A percentile compares a stretch with the other conserved stretches of the same genome.
These are phyloP conservation scores for Alternaria ethzedia DNA, from an alignment of 2,329 filamentous ascomycete species.

Conservation along the genomic window DNA sequence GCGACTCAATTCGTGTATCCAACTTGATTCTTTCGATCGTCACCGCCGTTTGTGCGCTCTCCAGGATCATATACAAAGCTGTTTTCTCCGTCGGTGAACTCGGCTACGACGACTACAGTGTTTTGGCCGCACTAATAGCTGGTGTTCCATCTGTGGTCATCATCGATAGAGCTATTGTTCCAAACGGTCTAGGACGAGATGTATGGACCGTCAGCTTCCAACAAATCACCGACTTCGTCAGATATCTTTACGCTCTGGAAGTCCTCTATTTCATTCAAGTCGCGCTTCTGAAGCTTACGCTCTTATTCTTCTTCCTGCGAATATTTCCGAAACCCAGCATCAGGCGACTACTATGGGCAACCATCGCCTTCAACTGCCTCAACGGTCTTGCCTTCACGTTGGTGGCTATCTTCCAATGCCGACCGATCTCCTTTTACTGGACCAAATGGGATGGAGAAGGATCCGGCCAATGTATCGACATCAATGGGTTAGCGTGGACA, in stretches of 20 bases:
- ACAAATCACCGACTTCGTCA: conserved; percentile 53
- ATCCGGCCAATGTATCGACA: conserved; percentile 42
- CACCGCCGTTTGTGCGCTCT: conserved; percentile 42
- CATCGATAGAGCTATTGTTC: conserved; percentile 24
- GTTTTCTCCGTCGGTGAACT: conserved; percentile 42
- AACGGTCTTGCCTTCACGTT: conserved; percentile 29
- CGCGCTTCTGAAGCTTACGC: conserved; percentile 32
- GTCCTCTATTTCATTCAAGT: conserved; percentile 44
- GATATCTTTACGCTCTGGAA: conserved; percentile 41
- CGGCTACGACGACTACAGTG: conserved; percentile 50
- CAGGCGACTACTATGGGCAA: conserved; percentile 21
- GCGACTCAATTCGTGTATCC: conserved; percentile 36
- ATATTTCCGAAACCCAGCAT: conserved; percentile 36
- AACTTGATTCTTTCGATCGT: conserved; percentile 46
- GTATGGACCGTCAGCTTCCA: conserved; percentile 57
- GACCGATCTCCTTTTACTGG: conserved; percentile 44
- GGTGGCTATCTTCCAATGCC: conserved; percentile 40
- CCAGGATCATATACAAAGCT: conserved; percentile 49
- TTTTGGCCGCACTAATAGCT: conserved; percentile 27
- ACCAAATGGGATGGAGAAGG: conserved; percentile 34
- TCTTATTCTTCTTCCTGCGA: conserved; percentile 38
- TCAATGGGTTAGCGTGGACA: conserved; percentile 43
- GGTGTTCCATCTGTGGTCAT: conserved; percentile 36
- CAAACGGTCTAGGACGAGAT: conserved; percentile 57
- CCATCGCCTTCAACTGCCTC: conserved; percentile 32